These are phyloP conservation scores for Gossypium ekmanianum DNA, from an alignment of 345 rosid genomes.

Conservation along the genomic window DNA sequence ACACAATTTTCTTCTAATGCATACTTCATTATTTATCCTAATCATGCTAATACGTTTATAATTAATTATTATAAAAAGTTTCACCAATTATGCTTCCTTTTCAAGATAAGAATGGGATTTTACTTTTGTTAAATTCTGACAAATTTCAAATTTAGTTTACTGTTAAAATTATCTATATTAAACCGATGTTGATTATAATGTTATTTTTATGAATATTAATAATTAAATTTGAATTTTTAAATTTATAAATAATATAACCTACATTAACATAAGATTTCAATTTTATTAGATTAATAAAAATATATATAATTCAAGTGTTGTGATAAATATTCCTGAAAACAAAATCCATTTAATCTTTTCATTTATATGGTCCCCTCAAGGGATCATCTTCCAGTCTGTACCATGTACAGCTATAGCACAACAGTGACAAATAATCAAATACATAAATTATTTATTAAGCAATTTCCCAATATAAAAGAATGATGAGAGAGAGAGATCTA, in stretches of 20 bases:
- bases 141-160: too few species aligned
- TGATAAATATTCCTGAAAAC: neutral
- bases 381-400: constrained; percentile 21
- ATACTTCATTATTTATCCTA: too few species aligned
- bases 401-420: neutral
- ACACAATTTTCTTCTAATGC: too few species aligned
- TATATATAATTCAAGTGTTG: neutral
- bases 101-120: constrained; percentile 29
- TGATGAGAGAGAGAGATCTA: too few species aligned
- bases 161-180: too few species aligned
- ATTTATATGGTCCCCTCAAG: constrained; percentile 17
- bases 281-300: neutral
- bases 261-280: neutral
- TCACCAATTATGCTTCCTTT: neutral
- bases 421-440: neutral
- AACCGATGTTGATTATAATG: too few species aligned
- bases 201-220: too few species aligned
- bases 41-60: too few species aligned
- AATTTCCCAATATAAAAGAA: neutral
- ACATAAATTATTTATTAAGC: neutral
- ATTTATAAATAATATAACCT: too few species aligned
- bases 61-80: too few species aligned
- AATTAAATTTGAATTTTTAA: too few species aligned
- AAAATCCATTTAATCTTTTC: constrained; percentile 8
- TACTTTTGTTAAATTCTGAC: neutral